Evolutionary conservation across 495 filamentous ascomycete genomes (phyloP).

Genomic region (Durotheca rogersii): DNA sequence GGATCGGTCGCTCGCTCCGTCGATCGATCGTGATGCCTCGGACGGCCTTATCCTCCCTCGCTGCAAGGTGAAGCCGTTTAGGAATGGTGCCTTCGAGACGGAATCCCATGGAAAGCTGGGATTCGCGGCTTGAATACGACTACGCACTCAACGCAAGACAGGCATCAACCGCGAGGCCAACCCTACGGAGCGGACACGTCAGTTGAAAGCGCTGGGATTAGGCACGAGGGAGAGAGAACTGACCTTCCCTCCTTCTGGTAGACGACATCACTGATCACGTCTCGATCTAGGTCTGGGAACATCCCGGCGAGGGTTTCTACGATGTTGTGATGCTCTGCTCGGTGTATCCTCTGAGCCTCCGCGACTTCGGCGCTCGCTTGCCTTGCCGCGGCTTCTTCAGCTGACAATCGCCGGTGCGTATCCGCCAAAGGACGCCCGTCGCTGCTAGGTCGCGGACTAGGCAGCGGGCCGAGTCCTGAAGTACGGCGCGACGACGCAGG

Average conservation of each 20-base stretch:
- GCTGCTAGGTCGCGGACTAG: constrained; percentile 54
- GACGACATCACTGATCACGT: constrained; percentile 92
- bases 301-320: constrained; percentile 90
- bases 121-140: not conserved
- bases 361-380: constrained; percentile 92
- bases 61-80: not conserved
- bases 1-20: too few relatives aligned
- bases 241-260: constrained; percentile 88
- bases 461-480: constrained; percentile 57
- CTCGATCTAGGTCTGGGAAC: constrained; percentile 89
- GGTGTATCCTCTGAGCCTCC: constrained; percentile 80
- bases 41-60: constrained; percentile 1
- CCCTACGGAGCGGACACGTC: constrained; percentile 51
- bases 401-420: constrained; percentile 52
- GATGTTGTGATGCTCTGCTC: constrained; percentile 82
- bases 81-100: not conserved
- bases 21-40: too few relatives aligned
- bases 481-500: constrained; percentile 38
- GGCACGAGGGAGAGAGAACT: constrained; percentile 37
- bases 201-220: constrained; percentile 5
- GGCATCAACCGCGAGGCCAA: constrained; percentile 87
- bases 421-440: constrained; percentile 44
- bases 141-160: constrained; percentile 75
- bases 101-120: not conserved
- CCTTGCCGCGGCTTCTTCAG: constrained; percentile 88